These are phyloP conservation scores for Irpex sp. DNA, from an alignment of 1,284 basidiomycete genomes.

Conservation along the genomic window DNA sequence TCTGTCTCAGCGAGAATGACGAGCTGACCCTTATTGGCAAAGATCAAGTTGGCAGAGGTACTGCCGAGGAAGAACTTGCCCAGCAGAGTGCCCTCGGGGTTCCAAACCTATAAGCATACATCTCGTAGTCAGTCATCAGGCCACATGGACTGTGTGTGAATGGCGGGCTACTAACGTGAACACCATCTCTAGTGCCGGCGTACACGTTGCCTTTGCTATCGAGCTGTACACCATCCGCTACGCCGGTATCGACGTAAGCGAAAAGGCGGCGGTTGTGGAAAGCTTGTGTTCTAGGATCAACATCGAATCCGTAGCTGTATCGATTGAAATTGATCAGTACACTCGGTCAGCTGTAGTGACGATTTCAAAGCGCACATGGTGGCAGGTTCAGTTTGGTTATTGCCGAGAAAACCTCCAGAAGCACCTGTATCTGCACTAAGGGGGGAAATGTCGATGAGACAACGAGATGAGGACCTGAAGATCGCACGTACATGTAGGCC, in stretches of 20 bases:
- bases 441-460: not conserved
- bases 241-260: conserved; percentile 73
- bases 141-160: no score
- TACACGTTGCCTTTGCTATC: conserved; percentile 79
- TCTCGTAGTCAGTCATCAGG: not conserved
- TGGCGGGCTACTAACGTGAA: conserved; percentile 66
- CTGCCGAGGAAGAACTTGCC: conserved; percentile 81
- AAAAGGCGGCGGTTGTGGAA: conserved; percentile 78
- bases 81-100: conserved; percentile 66
- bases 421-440: conserved; percentile 64
- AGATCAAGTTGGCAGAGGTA: conserved; percentile 72
- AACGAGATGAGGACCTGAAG: no score
- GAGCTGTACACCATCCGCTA: conserved; percentile 68
- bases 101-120: conserved; percentile 61
- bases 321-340: no score
- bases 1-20: conserved; percentile 77
- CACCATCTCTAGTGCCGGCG: conserved; percentile 77
- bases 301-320: conserved; percentile 76
- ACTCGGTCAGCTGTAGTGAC: no score
- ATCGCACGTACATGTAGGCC: conserved; percentile 80
- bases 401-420: conserved; percentile 55
- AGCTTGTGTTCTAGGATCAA: conserved; percentile 62
- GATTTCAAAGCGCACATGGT: conserved; percentile 71
- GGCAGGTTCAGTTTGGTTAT: conserved; percentile 69
- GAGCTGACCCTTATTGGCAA: conserved; percentile 70